Percentiles rank a stretch among this genome's conserved stretches.
Conservation (phyloP, 257 asterid species). For the Solanum okadae region DNA sequence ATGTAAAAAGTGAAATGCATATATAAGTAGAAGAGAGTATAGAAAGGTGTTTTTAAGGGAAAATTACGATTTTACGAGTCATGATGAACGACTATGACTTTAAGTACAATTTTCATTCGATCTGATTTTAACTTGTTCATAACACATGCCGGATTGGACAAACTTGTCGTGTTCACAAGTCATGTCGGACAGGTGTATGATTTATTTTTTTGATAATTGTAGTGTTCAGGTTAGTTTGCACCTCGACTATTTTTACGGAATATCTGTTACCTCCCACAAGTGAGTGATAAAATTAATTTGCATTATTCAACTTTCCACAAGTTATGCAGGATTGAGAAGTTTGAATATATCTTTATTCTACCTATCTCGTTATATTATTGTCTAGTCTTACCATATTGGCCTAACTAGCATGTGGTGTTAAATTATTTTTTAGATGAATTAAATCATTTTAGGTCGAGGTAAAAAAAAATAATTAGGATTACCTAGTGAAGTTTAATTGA, state of each 20-base stretch:
- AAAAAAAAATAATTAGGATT: not conserved
- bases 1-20: not conserved
- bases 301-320: not conserved
- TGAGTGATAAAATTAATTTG: rapidly evolving
- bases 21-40: not conserved
- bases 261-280: rapidly evolving
- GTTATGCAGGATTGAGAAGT: no score
- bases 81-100: not conserved
- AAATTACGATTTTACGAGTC: not conserved
- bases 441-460: not conserved
- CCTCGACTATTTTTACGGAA: rapidly evolving
- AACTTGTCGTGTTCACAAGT: not conserved
- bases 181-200: not conserved
- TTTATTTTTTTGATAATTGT: no score
- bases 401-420: not conserved
- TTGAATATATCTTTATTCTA: no score
- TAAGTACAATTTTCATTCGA: not conserved
- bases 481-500: not conserved
- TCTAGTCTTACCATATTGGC: not conserved
- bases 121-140: not conserved
- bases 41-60: not conserved
- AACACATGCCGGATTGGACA: not conserved
- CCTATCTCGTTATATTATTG: no score
- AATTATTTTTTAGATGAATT: not conserved
- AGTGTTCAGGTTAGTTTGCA: not conserved